Percentiles rank a stretch among this genome's conserved stretches.
Conservation (phyloP, 495 filamentous ascomycete species). For the Margaritispora aquatica region DNA sequence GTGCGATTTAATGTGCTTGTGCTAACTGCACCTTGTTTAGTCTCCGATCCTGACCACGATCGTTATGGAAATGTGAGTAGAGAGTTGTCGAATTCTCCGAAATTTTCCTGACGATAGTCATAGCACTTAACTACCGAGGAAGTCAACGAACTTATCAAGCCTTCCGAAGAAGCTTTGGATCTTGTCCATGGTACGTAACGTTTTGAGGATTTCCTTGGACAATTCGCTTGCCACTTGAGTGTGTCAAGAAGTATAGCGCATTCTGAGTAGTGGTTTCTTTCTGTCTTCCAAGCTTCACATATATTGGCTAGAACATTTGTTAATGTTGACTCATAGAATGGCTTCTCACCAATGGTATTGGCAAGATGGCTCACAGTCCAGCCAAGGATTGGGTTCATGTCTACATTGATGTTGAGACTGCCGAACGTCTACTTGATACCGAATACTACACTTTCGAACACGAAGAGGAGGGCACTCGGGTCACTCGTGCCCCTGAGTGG, state of each 20-base stretch:
- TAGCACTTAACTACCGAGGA: conserved; percentile 40
- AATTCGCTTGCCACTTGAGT: too few species aligned
- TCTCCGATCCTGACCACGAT: conserved; percentile 34
- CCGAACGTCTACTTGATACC: conserved; percentile 50
- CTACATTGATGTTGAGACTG: conserved; percentile 44
- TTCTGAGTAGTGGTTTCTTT: too few species aligned
- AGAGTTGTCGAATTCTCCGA: conserved; percentile 27
- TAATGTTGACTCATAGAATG: too few species aligned
- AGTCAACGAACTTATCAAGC: conserved; percentile 23
- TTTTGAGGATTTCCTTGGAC: too few species aligned
- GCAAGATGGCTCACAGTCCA: conserved; percentile 35
- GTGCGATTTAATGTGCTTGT: background rate
- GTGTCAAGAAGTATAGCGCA: too few species aligned
- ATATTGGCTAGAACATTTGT: too few species aligned
- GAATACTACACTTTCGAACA: conserved; percentile 55
- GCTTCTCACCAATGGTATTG: conserved; percentile 45
- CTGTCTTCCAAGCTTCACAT: too few species aligned
- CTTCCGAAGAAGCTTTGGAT: conserved; percentile 34
- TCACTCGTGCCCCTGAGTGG: conserved; percentile 37
- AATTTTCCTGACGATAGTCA: conserved; percentile 28
- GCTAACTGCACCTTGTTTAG: background rate
- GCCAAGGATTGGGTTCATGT: conserved; percentile 46
- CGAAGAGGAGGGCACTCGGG: conserved; percentile 22
- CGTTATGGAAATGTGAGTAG: conserved; percentile 37
- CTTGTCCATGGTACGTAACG: conserved; percentile 33